phyloP scores from a whole-genome alignment of 352 stramenopile species.

The Blastocystis sp. region DNA sequence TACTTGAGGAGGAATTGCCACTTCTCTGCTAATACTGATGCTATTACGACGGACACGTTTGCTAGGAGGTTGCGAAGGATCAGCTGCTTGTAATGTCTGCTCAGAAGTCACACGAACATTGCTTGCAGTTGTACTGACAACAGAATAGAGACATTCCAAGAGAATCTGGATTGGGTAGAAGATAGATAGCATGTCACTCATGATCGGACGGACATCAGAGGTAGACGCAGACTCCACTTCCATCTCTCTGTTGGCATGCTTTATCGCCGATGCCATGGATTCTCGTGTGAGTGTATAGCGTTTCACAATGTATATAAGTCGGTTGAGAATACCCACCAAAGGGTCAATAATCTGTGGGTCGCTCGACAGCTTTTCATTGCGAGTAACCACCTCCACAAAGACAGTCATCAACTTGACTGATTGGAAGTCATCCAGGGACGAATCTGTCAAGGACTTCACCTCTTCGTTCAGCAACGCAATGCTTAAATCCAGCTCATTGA shows the following conservation, averaged over 20 bases:
- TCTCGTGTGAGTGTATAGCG: neutral
- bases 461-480: slow-evolving; percentile 5
- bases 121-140: neutral
- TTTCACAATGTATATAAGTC: neutral
- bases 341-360: neutral
- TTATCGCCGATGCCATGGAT: neutral
- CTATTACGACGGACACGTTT: slow-evolving; percentile 43
- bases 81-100: neutral
- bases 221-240: neutral
- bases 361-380: neutral
- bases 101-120: neutral
- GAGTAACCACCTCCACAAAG: slow-evolving; percentile 21
- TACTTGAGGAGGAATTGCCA: slow-evolving; percentile 15
- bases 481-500: neutral
- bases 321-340: neutral
- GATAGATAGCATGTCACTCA: neutral
- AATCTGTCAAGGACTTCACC: neutral
- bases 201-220: neutral
- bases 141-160: neutral
- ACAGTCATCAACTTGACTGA: slow-evolving; percentile 15
- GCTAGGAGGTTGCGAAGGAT: neutral
- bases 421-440: neutral
- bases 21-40: neutral
- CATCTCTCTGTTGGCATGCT: neutral
- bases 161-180: slow-evolving; percentile 49